Base-by-base conservation (phyloP, 257 asterid genomes). In the Penstemon newberryi region DNA sequence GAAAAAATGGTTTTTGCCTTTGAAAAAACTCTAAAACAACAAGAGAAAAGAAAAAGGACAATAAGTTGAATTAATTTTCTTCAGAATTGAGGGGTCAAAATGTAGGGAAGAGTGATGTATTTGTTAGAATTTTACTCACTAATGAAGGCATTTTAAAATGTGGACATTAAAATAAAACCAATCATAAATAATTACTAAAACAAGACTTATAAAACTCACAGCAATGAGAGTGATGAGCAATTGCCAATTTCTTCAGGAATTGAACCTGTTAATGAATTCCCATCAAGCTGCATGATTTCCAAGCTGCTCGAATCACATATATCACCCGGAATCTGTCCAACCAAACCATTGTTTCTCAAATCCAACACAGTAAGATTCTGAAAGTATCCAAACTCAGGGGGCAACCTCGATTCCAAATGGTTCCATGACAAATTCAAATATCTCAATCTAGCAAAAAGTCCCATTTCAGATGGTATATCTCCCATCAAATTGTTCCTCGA, bases 231-330 rank as follows among this genome's bases (percentile, higher is more conserved):
- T 3, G 96, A 84, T 19, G 99, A 85, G 61, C 99, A 94, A 75
- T 94, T 87, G 57, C 93, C 96, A 3, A 94, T 86, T 66, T 85
- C 93, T 40, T 74, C 57, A 52, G 99, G 97, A 63, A 94, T 80
- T 4, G 82, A 80, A 19, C 96, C 97, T 6, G 86, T 79, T 60
- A 94, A 76, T 12, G 82, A 77, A 74, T 94, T 94, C 11, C 86
- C 97, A 84, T 94, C 99, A 43, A 94, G 92, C 70, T 94, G 99
- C 68, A 94, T 92, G 47, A 94, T 87, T 13, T 76, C 84, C 75
- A 94, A 73, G 87, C 87, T 89, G 56, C 93, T 91, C 6, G 99
- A 91, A 49, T 83, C 91, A 70, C 97, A 94, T 8, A 94, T 79
- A 69, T 87, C 96, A 13, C 79, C 84, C 0, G 99, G 99, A 65